Percentiles rank a stretch among this genome's conserved stretches.
These are phyloP conservation scores for Cercospora sp. DNA, from an alignment of 2,329 filamentous ascomycete genomes.

Conservation along the genomic window DNA sequence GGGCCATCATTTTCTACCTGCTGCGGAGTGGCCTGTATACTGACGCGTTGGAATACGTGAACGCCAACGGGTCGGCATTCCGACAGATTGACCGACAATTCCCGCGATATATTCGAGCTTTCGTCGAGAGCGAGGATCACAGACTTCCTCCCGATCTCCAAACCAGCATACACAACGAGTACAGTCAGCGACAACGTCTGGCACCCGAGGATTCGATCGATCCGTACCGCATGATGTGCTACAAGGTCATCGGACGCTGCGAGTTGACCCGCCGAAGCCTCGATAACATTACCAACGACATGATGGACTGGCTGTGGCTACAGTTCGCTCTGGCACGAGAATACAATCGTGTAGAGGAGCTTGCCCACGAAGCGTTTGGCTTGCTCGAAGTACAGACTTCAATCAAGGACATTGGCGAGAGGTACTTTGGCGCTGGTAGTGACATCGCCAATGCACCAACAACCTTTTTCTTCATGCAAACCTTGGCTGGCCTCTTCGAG, in stretches of 20 bases:
- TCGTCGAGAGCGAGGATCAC: constrained; percentile 73
- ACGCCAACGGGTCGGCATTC: constrained; percentile 75
- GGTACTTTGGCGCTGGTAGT: constrained; percentile 83
- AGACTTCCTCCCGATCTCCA: constrained; percentile 76
- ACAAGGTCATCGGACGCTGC: constrained; percentile 89
- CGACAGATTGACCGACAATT: constrained; percentile 89
- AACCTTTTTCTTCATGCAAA: constrained; percentile 90
- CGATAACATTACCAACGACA: constrained; percentile 58
- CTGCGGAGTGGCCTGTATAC: constrained; percentile 79
- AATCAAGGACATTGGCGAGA: constrained; percentile 83
- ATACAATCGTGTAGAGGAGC: constrained; percentile 61
- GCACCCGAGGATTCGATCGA: constrained; percentile 85
- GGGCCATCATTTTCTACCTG: constrained; percentile 92
- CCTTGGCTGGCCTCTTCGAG: constrained; percentile 90
- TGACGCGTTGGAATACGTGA: constrained; percentile 85
- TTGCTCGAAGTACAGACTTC: constrained; percentile 72
- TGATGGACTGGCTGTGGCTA: constrained; percentile 68
- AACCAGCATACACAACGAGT: constrained; percentile 85
- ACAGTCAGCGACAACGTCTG: constrained; percentile 79
- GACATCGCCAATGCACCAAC: constrained; percentile 79
- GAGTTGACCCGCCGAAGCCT: constrained; percentile 60
- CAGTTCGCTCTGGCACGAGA: constrained; percentile 65
- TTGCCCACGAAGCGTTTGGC: constrained; percentile 62
- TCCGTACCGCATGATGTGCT: constrained; percentile 94
- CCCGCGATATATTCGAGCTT: constrained; percentile 80